Percentiles rank a stretch among this genome's conserved stretches.
Conservation (phyloP, 2,329 filamentous ascomycete genomes). For the Mollisia scopiformis region DNA sequence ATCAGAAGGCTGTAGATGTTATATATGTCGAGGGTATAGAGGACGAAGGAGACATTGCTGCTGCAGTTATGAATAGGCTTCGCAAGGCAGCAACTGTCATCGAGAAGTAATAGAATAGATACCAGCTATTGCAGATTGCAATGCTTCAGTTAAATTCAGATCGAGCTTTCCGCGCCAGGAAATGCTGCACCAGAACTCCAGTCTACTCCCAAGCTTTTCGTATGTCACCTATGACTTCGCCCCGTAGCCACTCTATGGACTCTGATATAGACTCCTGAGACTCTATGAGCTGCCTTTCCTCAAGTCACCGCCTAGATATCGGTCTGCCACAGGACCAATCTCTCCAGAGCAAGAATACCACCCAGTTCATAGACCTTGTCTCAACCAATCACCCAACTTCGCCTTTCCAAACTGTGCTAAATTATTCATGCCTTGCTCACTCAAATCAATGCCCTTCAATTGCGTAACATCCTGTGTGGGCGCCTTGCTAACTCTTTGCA, state of each 20-base stretch:
- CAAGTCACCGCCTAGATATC: too few relatives aligned
- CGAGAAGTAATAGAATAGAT: slow-evolving; percentile 12
- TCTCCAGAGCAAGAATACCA: too few relatives aligned
- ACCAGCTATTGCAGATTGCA: neutral
- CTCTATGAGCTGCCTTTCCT: too few relatives aligned
- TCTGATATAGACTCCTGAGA: too few relatives aligned
- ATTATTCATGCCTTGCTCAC: slow-evolving; percentile 94
- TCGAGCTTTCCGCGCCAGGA: slow-evolving; percentile 10
- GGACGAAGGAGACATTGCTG: slow-evolving; percentile 79
- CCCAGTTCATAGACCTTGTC: slow-evolving; percentile 74
- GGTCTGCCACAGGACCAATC: too few relatives aligned
- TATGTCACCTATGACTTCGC: neutral
- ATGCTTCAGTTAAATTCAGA: neutral
- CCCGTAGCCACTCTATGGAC: neutral
- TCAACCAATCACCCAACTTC: slow-evolving; percentile 87
- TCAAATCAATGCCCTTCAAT: slow-evolving; percentile 91
- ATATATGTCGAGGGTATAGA: slow-evolving; percentile 92
- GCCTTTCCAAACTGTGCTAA: slow-evolving; percentile 91
- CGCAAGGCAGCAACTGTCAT: slow-evolving; percentile 71
- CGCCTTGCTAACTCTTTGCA: slow-evolving; percentile 88
- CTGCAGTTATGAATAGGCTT: slow-evolving; percentile 83
- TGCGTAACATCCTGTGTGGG: slow-evolving; percentile 86
- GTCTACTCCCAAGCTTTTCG: slow-evolving; percentile 13
- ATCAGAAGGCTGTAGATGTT: slow-evolving; percentile 75
- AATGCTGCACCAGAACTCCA: slow-evolving; percentile 24